A percentile compares a stretch with the other conserved stretches of the same genome.
Evolutionary conservation across 331 rosid genomes (phyloP).

Genomic region (Rosa hybrid): DNA sequence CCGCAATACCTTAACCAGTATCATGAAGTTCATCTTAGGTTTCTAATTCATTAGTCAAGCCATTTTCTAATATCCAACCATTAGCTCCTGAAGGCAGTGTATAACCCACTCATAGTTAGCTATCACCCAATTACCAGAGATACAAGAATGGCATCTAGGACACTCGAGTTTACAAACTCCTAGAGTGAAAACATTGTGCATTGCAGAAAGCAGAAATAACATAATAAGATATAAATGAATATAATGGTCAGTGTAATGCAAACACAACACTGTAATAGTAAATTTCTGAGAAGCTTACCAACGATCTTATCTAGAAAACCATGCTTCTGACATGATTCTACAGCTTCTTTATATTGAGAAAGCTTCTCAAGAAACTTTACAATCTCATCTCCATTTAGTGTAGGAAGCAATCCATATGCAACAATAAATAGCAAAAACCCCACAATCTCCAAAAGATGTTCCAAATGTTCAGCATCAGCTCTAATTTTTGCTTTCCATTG

Average conservation of each 20-base stretch:
- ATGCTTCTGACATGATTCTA: slow-evolving; percentile 36
- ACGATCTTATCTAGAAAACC: slow-evolving; percentile 43
- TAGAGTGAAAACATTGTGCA: neutral
- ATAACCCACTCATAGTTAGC: neutral
- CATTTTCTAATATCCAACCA: neutral
- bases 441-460: slow-evolving; percentile 30
- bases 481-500: slow-evolving; percentile 40
- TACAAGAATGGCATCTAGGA: neutral
- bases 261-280: neutral
- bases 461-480: slow-evolving; percentile 28
- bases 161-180: neutral
- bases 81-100: neutral
- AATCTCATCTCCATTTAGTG: slow-evolving; percentile 40
- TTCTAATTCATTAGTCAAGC: neutral
- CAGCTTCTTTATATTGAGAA: slow-evolving; percentile 45
- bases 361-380: slow-evolving; percentile 45
- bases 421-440: slow-evolving; percentile 51
- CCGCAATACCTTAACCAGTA: neutral
- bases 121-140: neutral
- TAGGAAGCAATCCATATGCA: slow-evolving; percentile 45
- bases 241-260: neutral
- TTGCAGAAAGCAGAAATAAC: neutral
- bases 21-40: neutral
- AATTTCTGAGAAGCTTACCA: slow-evolving; percentile 23
- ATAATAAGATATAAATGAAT: neutral